These are phyloP conservation scores for Chaetomium strumarium DNA, from an alignment of 2,329 filamentous ascomycete genomes.

Conservation along the genomic window DNA sequence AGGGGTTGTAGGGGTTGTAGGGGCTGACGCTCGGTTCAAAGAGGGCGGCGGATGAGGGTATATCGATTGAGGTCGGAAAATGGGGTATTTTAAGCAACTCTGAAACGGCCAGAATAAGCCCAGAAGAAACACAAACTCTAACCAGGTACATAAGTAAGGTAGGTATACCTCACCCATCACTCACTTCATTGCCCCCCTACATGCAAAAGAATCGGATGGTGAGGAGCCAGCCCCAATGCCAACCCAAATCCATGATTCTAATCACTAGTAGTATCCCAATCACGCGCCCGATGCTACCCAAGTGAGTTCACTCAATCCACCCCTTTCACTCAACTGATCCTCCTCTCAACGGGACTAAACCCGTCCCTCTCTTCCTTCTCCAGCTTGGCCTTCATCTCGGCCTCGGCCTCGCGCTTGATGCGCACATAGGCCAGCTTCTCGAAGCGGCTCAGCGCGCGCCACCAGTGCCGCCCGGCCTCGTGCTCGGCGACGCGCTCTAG, in stretches of 20 bases:
- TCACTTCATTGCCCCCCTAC: not conserved
- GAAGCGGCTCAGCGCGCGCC: slow-evolving; percentile 78
- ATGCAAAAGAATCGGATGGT: not conserved
- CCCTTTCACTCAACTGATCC: slow-evolving; percentile 39
- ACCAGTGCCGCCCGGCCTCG: slow-evolving; percentile 90
- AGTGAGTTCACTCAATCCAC: not conserved
- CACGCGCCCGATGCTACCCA: not conserved
- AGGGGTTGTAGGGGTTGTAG: no score
- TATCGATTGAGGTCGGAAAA: no score
- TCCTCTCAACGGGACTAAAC: slow-evolving; percentile 27
- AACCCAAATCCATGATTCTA: not conserved
- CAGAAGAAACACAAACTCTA: no score
- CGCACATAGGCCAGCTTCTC: slow-evolving; percentile 80
- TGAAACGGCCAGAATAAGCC: no score
- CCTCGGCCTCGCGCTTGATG: slow-evolving; percentile 61
- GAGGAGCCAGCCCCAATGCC: not conserved
- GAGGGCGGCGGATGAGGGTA: no score
- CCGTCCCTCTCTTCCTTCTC: slow-evolving; percentile 8
- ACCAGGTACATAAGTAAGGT: no score
- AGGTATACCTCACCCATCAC: no score
- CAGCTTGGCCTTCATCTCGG: slow-evolving; percentile 38
- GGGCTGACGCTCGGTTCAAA: not conserved
- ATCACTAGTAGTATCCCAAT: not conserved
- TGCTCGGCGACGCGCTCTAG: slow-evolving; percentile 79
- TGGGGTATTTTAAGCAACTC: no score